phyloP scores from a whole-genome alignment of 176 grass and related monocot species.

The Paspalum notatum region DNA sequence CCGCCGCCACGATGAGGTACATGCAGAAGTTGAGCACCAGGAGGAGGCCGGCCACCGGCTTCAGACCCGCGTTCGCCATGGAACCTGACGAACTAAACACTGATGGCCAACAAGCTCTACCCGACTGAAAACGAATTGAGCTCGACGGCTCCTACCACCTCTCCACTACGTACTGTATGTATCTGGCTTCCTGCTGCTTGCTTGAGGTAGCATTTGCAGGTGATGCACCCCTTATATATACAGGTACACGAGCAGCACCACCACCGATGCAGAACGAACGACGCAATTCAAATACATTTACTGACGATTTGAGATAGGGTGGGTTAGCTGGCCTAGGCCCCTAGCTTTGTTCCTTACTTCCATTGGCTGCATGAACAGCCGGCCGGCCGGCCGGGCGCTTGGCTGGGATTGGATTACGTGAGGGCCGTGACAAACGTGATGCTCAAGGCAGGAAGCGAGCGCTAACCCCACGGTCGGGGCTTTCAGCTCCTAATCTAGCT shows the following conservation, averaged over 20 bases:
- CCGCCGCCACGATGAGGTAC: conserved; percentile 78
- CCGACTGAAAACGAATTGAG: not conserved
- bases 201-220: not conserved
- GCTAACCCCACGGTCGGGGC: not conserved
- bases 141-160: not conserved
- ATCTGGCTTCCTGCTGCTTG: not conserved
- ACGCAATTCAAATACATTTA: not conserved
- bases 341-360: conserved; percentile 77
- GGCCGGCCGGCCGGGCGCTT: not conserved
- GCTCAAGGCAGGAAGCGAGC: conserved; percentile 62
- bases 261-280: not conserved
- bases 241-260: not conserved
- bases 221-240: conserved; percentile 44
- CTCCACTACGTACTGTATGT: not conserved
- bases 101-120: not conserved
- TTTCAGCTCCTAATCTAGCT: not conserved
- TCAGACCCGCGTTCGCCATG: conserved; percentile 66
- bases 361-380: conserved; percentile 23
- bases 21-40: conserved; percentile 92
- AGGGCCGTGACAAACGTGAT: conserved; percentile 54
- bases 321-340: not conserved
- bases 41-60: conserved; percentile 62
- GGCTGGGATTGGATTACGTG: conserved; percentile 18
- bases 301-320: not conserved
- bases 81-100: not conserved